Percentiles rank a stretch among this genome's conserved stretches.
Conservation (phyloP, 805 yeast genomes). For the Kazachstania kunashirensis region DNA sequence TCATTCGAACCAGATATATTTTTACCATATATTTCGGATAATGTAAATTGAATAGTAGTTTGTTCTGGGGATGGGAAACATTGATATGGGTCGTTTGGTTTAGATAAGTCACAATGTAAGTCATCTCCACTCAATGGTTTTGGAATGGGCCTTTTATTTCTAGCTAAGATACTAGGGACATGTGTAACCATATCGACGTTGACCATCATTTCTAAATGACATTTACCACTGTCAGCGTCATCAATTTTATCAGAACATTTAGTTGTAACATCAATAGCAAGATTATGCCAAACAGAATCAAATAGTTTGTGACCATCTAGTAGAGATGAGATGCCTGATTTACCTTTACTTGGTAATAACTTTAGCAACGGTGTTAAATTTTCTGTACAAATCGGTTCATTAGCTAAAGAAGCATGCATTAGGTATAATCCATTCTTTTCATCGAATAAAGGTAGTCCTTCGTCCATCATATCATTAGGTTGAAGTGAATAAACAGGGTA, state of each 20-base stretch:
- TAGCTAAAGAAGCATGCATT: slow-evolving; percentile 79
- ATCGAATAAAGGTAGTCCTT: slow-evolving; percentile 22
- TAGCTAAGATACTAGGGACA: slow-evolving; percentile 55
- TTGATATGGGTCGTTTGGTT: slow-evolving; percentile 48
- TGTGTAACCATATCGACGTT: slow-evolving; percentile 65
- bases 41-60: slow-evolving; percentile 37
- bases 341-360: slow-evolving; percentile 83
- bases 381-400: slow-evolving; percentile 95
- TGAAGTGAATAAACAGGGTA: slow-evolving; percentile 40
- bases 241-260: slow-evolving; percentile 32
- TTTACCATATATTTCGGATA: slow-evolving; percentile 64
- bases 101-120: slow-evolving; percentile 63
- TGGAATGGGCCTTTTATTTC: slow-evolving; percentile 61
- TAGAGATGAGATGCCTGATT: slow-evolving; percentile 75
- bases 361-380: slow-evolving; percentile 89
- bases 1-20: slow-evolving; percentile 54
- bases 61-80: slow-evolving; percentile 71
- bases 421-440: slow-evolving; percentile 38
- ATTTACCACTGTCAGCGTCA: slow-evolving; percentile 16
- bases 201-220: slow-evolving; percentile 51
- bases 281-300: slow-evolving; percentile 88
- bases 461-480: slow-evolving; percentile 12
- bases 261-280: slow-evolving; percentile 74
- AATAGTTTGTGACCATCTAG: slow-evolving; percentile 86
- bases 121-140: slow-evolving; percentile 62